Conservation (phyloP, 805 yeast genomes). For the Phaffomyces thermotolerans region DNA sequence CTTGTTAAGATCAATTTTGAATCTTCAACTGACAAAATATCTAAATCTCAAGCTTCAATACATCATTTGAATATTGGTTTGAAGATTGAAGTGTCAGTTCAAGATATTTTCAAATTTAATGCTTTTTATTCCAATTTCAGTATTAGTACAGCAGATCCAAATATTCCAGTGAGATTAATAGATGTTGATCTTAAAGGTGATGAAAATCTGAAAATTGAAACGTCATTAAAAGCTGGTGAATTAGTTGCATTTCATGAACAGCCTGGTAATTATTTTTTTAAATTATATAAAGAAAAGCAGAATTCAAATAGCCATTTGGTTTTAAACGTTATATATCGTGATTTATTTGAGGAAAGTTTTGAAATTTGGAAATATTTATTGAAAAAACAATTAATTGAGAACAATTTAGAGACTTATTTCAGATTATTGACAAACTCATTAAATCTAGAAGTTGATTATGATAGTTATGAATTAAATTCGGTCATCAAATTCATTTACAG, state of each 20-base stretch:
- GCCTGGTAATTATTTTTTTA: slow-evolving; percentile 55
- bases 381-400: slow-evolving; percentile 3
- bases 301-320: slow-evolving; percentile 27
- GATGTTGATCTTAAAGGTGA: slow-evolving; percentile 34
- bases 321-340: slow-evolving; percentile 39
- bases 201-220: slow-evolving; percentile 26
- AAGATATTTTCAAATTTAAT: slow-evolving; percentile 59
- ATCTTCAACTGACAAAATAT: neutral
- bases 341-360: slow-evolving; percentile 39
- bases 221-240: slow-evolving; percentile 25
- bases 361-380: slow-evolving; percentile 20
- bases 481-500: neutral
- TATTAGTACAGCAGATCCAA: slow-evolving; percentile 48
- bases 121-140: slow-evolving; percentile 60
- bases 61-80: slow-evolving; percentile 44
- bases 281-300: slow-evolving; percentile 29
- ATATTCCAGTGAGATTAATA: slow-evolving; percentile 47
- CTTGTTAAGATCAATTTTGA: slow-evolving; percentile 11
- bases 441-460: slow-evolving; percentile 6
- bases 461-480: slow-evolving; percentile 3
- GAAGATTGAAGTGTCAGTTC: slow-evolving; percentile 67
- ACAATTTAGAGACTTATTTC: slow-evolving; percentile 1
- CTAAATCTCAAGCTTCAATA: slow-evolving; percentile 15
- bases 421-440: neutral
- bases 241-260: slow-evolving; percentile 62